phyloP scores from a whole-genome alignment of 345 rosid species.

The Eucalyptus caleyi region DNA sequence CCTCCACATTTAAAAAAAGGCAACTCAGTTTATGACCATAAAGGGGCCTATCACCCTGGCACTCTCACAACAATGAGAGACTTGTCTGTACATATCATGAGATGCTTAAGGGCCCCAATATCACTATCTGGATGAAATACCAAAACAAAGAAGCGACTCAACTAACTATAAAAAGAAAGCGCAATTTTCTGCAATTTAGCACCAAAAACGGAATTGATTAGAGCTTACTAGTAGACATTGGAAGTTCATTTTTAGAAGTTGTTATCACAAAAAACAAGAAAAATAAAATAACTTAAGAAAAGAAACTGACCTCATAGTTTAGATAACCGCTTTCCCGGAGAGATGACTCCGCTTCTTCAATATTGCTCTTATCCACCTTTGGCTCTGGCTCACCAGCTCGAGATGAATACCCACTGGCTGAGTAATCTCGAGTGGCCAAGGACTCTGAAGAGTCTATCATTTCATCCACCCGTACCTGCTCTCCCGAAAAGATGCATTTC shows the following conservation, averaged over 20 bases:
- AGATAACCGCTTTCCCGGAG: slow-evolving; percentile 77
- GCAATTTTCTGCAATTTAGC: neutral
- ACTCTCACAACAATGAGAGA: neutral
- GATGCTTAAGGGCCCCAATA: neutral
- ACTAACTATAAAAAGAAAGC: neutral
- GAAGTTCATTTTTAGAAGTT: neutral
- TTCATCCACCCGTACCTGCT: slow-evolving; percentile 36
- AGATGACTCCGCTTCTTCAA: slow-evolving; percentile 74
- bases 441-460: slow-evolving; percentile 53
- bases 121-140: neutral
- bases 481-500: slow-evolving; percentile 61
- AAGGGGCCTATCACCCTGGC: neutral
- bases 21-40: neutral
- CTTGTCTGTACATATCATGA: neutral
- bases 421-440: slow-evolving; percentile 65
- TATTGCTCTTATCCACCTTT: slow-evolving; percentile 57
- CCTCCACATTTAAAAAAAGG: neutral
- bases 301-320: slow-evolving; percentile 52
- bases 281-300: neutral
- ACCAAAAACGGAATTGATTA: neutral
- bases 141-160: neutral
- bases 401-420: slow-evolving; percentile 64
- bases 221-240: neutral
- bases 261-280: neutral
- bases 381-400: slow-evolving; percentile 45